Percentiles rank a stretch among this genome's conserved stretches.
Conservation (phyloP, 352 stramenopile species). For the Pythium rhizo-oryzae region DNA sequence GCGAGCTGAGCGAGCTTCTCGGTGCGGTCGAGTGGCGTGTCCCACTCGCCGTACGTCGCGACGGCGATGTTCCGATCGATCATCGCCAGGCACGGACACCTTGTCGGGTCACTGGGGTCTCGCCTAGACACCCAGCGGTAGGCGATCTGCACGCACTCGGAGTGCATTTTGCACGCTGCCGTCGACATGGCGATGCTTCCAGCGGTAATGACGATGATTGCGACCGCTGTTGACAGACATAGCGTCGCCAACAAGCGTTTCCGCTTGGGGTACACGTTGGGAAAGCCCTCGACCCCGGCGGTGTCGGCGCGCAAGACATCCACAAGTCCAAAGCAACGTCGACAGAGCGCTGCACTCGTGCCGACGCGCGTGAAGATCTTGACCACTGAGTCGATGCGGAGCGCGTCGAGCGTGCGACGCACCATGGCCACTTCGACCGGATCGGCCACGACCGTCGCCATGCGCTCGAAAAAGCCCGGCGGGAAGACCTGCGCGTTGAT, state of each 20-base stretch:
- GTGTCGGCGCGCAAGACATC: no score
- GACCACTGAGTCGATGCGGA: conserved; percentile 34
- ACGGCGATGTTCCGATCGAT: conserved; percentile 10
- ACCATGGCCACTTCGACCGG: conserved; percentile 32
- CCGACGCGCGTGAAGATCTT: conserved; percentile 38
- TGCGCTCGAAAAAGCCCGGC: conserved; percentile 31
- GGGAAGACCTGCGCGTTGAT: conserved; percentile 44
- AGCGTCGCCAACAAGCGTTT: background rate
- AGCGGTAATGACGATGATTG: background rate
- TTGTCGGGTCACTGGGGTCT: background rate
- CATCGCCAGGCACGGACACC: conserved; percentile 11
- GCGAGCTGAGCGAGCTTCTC: conserved; percentile 36
- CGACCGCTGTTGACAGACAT: background rate
- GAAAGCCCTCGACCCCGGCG: no score
- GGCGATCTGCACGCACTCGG: conserved; percentile 16
- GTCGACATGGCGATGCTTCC: background rate
- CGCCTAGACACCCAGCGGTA: background rate
- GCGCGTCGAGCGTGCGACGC: conserved; percentile 34
- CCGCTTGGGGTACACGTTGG: background rate
- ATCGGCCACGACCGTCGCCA: conserved; percentile 32
- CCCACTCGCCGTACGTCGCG: conserved; percentile 39
- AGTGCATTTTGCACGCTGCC: background rate
- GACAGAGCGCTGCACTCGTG: conserved; percentile 32
- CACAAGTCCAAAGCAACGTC: conserved; percentile 14
- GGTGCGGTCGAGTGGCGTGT: conserved; percentile 31